Evolutionary conservation across 73 alveolate species (phyloP), one percentile per base, ranked within the genome.

Genomic region (Uronychia setigera): DNA sequence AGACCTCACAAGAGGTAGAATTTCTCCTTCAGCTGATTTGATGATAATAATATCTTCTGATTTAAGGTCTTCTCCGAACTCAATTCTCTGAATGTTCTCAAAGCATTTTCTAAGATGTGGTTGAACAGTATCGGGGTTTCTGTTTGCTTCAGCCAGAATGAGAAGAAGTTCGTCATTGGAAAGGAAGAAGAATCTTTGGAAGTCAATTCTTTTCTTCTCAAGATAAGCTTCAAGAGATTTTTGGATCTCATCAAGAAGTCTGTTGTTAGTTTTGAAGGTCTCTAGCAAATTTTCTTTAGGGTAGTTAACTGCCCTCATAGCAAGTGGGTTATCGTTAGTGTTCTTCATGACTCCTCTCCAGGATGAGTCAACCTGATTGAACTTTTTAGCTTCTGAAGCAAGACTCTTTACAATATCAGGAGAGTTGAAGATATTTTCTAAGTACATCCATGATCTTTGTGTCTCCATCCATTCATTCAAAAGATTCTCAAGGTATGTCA

Each of bases 371-470:
- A 91, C 83, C 11, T 80, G 59, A 14, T n/a, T 9, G 86, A 92
- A 87, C 32, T 59, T 79, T 89, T 85, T 78, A 14, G 90, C 81
- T 32, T 87, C 99, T 32, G 88, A 78, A 1, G 94, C 94, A 88
- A 98, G 90, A 79, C 93, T 97, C 76, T 95, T 94, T 25, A 95
- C 94, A 90, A 97, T 93, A 84, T 98, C 99, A 28, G 99, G 97
- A 58, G 98, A 90, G 78, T 89, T 86, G 90, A 95, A 96, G 79
- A 97, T 96, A 86, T 85, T 93, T 92, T 97, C 99, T 74, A 98
- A 87, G 93, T 99, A 99, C 92, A 98, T 98, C 99, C 99, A 99
- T 76, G 98, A 97, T 87, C 97, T 92, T 92, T 99, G 99, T 60
- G 96, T 99, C 79, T 94, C 89, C 88, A 97, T 89, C 99, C 99